A percentile compares a stretch with the other conserved stretches of the same genome.
phyloP scores from a whole-genome alignment of 2,329 filamentous ascomycete species.

The Cryphonectria japonica region DNA sequence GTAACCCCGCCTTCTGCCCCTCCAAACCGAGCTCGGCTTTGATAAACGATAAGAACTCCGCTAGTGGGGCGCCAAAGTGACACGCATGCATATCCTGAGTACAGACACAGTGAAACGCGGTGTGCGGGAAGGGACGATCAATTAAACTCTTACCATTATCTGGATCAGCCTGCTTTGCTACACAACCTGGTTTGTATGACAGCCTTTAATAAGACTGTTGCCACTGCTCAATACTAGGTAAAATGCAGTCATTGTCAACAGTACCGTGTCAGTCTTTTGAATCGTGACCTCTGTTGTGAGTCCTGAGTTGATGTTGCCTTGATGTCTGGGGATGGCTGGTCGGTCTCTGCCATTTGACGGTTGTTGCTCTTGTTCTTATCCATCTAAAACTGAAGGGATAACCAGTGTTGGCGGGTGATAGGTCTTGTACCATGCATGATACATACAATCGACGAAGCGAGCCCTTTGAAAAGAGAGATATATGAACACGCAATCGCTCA shows the following conservation, averaged over 20 bases:
- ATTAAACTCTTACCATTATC: neutral
- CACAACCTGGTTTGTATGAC: neutral
- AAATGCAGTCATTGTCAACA: neutral
- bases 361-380: neutral
- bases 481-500: neutral
- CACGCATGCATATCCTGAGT: conserved; percentile 1
- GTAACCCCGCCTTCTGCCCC: conserved; percentile 13
- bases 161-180: neutral
- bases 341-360: neutral
- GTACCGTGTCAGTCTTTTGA: neutral
- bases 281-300: neutral
- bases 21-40: neutral
- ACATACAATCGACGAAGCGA: neutral
- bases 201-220: neutral
- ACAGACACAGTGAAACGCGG: neutral
- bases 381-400: neutral
- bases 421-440: neutral
- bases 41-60: conserved; percentile 12
- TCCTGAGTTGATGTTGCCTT: neutral
- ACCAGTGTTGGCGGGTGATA: neutral
- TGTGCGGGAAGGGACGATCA: neutral
- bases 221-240: neutral
- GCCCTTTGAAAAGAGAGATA: neutral
- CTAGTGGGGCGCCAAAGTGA: neutral
- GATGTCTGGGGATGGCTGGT: neutral